Percentiles rank a stretch among this genome's conserved stretches.
These are phyloP conservation scores for Xylaria digitata DNA, from an alignment of 2,329 filamentous ascomycete genomes.

Conservation along the genomic window DNA sequence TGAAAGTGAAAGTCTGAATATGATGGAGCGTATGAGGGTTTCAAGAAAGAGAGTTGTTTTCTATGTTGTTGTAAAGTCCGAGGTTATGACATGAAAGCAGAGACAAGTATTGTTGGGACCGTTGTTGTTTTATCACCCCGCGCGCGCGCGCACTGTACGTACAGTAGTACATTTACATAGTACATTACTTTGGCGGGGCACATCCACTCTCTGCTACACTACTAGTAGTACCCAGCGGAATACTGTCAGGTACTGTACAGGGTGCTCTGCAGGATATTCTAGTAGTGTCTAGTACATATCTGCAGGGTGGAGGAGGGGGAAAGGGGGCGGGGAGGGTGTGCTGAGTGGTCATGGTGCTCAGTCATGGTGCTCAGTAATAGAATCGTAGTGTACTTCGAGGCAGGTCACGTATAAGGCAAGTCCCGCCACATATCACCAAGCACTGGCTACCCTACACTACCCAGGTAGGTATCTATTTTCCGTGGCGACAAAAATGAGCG, in stretches of 20 bases:
- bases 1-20: background rate
- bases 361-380: no score
- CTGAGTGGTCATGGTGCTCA: no score
- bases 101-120: conserved; percentile 26
- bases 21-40: background rate
- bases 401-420: no score
- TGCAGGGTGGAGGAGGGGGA: no score
- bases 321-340: background rate
- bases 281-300: no score
- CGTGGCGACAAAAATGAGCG: conserved; percentile 26
- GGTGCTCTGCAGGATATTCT: no score
- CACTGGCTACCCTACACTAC: no score
- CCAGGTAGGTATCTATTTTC: conserved; percentile 1
- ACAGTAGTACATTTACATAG: no score
- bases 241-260: no score
- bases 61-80: conserved; percentile 29
- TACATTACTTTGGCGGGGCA: conserved; percentile 37
- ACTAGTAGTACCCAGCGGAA: no score
- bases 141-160: background rate
- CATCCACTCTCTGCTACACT: background rate
- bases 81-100: conserved; percentile 21
- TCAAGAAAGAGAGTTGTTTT: conserved; percentile 8
- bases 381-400: no score
- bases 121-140: conserved; percentile 22
- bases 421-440: no score